Evolutionary conservation across 208 protist species (phyloP), one percentile per base, ranked within the genome.

Genomic region (Crithidia bombi): DNA sequence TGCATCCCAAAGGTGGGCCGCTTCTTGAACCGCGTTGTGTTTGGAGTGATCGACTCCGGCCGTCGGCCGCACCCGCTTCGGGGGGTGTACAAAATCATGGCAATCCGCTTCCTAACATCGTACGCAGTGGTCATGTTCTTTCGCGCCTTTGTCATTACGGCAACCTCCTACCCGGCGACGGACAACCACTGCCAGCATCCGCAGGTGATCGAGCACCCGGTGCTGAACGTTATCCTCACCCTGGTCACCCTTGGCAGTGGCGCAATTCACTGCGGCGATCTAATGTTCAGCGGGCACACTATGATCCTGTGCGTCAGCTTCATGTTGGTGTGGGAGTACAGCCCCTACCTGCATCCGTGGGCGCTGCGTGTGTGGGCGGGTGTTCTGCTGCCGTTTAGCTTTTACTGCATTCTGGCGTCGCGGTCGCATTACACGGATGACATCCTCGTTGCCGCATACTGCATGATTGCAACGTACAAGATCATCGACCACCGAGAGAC

Each of bases 211-310:
- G 75, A 75, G 49, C 50, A 93, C 52, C 83, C 86, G 0, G 0
- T 93, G 5, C 67, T 82, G 25, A 97, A 97, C 56, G 69, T 94
- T 3, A 49, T 97, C 30, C 66, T 95, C 19, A 94, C 89, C 9
- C 66, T 97, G 17, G 82, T 94, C 10, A 97, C 92, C 5, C 56
- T 92, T 0, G 90, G 92, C 46, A 77, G 78, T 62, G 86, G 77
- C 15, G 75, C 85, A 14, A 92, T 95, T 26, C 92, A 97, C 79
- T 97, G 92, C 51, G 92, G 92, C 41, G 92, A 97, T 71, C 71
- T 97, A 12, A 91, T 97, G 85, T 97, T 93, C 70, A 93, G 86
- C 55, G 92, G 92, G 7, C 92, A 97, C 80, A 95, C 90, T 1
- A 90, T 97, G 65, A 93, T 89, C 46, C 58, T 95, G 28, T 85